Evolutionary conservation across 2,329 filamentous ascomycete species (phyloP).

Genomic region (Bisporella sp.): DNA sequence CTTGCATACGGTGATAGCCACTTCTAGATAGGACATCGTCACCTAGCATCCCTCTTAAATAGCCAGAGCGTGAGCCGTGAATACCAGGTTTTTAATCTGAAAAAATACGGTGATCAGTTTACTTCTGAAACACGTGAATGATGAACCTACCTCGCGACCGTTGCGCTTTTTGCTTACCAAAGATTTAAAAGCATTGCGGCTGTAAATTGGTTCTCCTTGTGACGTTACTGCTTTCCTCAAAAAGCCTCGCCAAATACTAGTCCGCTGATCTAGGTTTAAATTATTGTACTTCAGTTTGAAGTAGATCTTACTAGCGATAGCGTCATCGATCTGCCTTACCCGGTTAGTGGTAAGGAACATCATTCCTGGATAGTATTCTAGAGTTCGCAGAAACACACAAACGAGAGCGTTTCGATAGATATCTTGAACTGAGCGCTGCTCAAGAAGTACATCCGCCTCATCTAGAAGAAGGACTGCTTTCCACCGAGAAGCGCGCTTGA

Average conservation of each 20-base stretch:
- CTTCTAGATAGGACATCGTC: neutral
- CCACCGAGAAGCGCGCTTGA: conserved; percentile 35
- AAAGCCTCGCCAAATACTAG: neutral
- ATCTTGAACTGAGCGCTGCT: conserved; percentile 19
- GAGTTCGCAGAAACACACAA: conserved; percentile 26
- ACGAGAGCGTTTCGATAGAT: conserved; percentile 27
- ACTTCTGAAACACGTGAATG: neutral
- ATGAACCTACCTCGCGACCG: neutral
- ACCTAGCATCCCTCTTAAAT: neutral
- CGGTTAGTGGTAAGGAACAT: conserved; percentile 31
- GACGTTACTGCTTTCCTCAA: neutral
- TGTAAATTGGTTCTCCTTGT: neutral
- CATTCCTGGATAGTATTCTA: conserved; percentile 34
- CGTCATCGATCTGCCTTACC: conserved; percentile 12
- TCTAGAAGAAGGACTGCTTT: conserved; percentile 65
- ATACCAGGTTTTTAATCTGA: neutral
- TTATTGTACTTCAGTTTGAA: conserved; percentile 14
- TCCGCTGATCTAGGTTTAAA: conserved; percentile 7
- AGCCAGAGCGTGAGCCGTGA: neutral
- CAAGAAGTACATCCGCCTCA: conserved; percentile 56
- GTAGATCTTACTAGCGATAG: conserved; percentile 11
- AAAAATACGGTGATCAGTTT: neutral
- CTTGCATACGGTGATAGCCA: neutral
- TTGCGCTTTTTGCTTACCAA: neutral
- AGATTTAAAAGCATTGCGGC: neutral